Evolutionary conservation across 805 yeast species (phyloP).

Genomic region (Ogataea trehalophila): DNA sequence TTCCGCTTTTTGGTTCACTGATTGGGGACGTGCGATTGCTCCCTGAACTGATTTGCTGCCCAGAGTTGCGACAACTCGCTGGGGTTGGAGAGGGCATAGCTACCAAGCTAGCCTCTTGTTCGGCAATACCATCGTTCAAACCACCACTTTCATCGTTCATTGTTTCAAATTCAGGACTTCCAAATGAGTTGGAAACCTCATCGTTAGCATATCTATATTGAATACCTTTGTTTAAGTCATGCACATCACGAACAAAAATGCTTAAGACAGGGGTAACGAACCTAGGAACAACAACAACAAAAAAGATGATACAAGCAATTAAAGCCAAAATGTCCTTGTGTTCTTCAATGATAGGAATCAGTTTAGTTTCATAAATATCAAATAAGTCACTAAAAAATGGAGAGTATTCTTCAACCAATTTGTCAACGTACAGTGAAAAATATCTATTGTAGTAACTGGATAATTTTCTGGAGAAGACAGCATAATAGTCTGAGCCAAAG

Average conservation of each 20-base stretch:
- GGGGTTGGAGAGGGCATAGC: neutral
- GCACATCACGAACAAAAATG: conserved; percentile 20
- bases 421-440: conserved; percentile 7
- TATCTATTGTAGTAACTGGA: conserved; percentile 10
- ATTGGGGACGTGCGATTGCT: conserved; percentile 15
- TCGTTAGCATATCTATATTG: conserved; percentile 16
- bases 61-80: conserved; percentile 9
- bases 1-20: neutral
- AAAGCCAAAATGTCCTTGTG: conserved; percentile 15
- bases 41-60: conserved; percentile 11
- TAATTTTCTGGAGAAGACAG: conserved; percentile 1
- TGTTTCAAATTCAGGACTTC: conserved; percentile 18
- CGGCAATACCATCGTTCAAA: conserved; percentile 20
- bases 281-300: conserved; percentile 11
- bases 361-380: conserved; percentile 7
- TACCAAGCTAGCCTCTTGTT: conserved; percentile 8
- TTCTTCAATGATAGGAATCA: conserved; percentile 9
- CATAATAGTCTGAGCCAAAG: conserved; percentile 1
- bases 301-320: conserved; percentile 8
- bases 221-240: conserved; percentile 21
- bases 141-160: conserved; percentile 22
- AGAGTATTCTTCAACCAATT: conserved; percentile 8
- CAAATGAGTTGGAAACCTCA: conserved; percentile 7
- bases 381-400: conserved; percentile 16
- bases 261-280: conserved; percentile 10